Conservation (phyloP, 371 early-diverging fungal genomes). For the Paraphysoderma sedebokerense region DNA sequence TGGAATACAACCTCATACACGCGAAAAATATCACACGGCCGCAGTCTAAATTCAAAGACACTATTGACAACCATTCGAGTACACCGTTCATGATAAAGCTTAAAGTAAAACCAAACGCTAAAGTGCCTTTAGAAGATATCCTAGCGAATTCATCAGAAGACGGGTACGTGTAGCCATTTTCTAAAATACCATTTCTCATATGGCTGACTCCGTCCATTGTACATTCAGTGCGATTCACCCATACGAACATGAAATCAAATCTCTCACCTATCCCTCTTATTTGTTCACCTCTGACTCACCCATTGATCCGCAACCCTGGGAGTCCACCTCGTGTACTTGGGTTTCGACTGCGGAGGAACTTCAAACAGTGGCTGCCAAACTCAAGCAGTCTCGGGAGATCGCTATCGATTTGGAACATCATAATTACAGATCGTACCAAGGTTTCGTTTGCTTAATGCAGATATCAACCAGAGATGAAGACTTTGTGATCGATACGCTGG, state of each 20-base stretch:
- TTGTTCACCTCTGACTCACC: constrained; percentile 39
- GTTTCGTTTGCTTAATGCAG: constrained; percentile 90
- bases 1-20: too few species aligned
- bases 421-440: constrained; percentile 81
- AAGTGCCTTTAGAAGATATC: constrained; percentile 61
- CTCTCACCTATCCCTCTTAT: constrained; percentile 50
- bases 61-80: constrained; percentile 57
- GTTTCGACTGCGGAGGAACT: constrained; percentile 54
- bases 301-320: constrained; percentile 34
- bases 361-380: constrained; percentile 31
- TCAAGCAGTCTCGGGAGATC: constrained; percentile 46
- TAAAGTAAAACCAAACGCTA: constrained; percentile 59
- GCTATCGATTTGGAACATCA: constrained; percentile 95
- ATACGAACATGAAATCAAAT: constrained; percentile 74
- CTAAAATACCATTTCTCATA: too few species aligned
- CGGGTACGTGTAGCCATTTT: too few species aligned
- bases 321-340: constrained; percentile 39
- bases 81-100: constrained; percentile 65
- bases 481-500: constrained; percentile 78
- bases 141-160: too few species aligned
- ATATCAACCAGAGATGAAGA: constrained; percentile 77
- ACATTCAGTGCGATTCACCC: constrained; percentile 38
- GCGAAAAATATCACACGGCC: constrained; percentile 64
- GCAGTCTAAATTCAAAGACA: constrained; percentile 70
- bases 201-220: too few species aligned